These are phyloP conservation scores for Raphanus hybrid DNA, from an alignment of 441 rosid species.

Conservation along the genomic window DNA sequence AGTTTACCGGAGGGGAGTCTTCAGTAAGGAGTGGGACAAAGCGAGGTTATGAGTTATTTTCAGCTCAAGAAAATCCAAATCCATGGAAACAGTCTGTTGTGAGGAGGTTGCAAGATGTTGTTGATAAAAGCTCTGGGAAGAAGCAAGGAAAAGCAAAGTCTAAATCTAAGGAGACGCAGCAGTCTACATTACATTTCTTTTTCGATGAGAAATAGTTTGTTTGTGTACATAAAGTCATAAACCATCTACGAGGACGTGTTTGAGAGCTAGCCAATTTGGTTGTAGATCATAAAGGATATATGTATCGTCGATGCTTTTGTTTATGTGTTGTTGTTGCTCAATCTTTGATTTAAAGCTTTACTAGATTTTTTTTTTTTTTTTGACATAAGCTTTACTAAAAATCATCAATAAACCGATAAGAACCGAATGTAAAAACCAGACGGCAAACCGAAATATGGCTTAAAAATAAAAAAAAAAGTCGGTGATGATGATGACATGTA, in stretches of 20 bases:
- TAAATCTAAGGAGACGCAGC: slow-evolving; percentile 57
- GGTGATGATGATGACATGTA: background rate
- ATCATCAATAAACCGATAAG: background rate
- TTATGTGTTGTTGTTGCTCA: background rate
- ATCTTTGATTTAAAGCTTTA: background rate
- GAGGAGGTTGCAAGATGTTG: slow-evolving; percentile 16
- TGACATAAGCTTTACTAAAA: too few species aligned
- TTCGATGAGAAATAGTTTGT: slow-evolving; percentile 52
- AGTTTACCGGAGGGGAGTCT: slow-evolving; percentile 24
- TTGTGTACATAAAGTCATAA: background rate
- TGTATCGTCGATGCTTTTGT: background rate
- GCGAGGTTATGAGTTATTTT: slow-evolving; percentile 47
- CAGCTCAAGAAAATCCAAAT: slow-evolving; percentile 46
- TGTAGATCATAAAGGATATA: background rate
- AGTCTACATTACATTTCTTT: slow-evolving; percentile 71
- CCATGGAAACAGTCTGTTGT: slow-evolving; percentile 7
- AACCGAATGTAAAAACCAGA: background rate
- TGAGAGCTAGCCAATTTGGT: background rate
- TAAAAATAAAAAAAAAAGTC: background rate
- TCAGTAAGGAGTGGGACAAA: slow-evolving; percentile 42
- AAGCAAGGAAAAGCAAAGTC: slow-evolving; percentile 54
- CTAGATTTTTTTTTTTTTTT: too few species aligned
- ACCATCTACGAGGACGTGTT: background rate
- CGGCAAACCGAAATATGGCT: slow-evolving; percentile 3
- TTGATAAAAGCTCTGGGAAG: slow-evolving; percentile 35